Evolutionary conservation across 192 early-diverging fungal genomes (phyloP), one percentile per base, ranked within the genome.

Genomic region (Spinellus fusiger): DNA sequence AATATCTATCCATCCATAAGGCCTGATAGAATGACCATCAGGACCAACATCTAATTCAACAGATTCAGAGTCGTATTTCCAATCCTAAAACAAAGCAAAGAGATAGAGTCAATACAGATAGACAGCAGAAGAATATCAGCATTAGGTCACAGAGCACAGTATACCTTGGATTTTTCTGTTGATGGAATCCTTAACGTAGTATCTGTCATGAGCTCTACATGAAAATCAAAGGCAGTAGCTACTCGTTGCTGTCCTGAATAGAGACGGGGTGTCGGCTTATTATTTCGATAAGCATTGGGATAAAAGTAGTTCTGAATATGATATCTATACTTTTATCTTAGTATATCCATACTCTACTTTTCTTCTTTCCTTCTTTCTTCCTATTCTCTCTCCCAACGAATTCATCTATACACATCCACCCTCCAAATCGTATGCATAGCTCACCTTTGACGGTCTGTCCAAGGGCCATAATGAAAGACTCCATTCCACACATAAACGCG

Each of bases 401-500:
- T n/a, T n/a, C n/a, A n/a, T n/a, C n/a, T n/a, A n/a, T n/a, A n/a
- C n/a, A n/a, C n/a, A n/a, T 6, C 35, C 13, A 37, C 47, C 31
- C 16, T 10, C n/a, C 33, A 32, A 27, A 49, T 52, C 9, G 16
- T 29, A 10, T 10, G 13, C 18, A 18, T 34, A 12, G 27, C 56
- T 20, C 63, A 80, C 79, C 88, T 73, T 54, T 92, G 90, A 23
- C 86, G 76, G 67, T 89, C 86, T 12, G 87, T 79, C 90, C 90
- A 92, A 15, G 90, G 90, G 1, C 90, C 90, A 56, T 92, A 92
- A 37, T 85, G 77, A 0, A 91, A 54, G 5, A 77, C 71, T 5
- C 74, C 86, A 63, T 85, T 78, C 28, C 67, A 57, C 35, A 85
- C 60, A 29, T 69, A 67, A 20, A 92, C n/a, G 2, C 85, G 80